Base-by-base conservation (phyloP, 2,329 filamentous ascomycete genomes). In the Hymenoscyphus fructigenus region DNA sequence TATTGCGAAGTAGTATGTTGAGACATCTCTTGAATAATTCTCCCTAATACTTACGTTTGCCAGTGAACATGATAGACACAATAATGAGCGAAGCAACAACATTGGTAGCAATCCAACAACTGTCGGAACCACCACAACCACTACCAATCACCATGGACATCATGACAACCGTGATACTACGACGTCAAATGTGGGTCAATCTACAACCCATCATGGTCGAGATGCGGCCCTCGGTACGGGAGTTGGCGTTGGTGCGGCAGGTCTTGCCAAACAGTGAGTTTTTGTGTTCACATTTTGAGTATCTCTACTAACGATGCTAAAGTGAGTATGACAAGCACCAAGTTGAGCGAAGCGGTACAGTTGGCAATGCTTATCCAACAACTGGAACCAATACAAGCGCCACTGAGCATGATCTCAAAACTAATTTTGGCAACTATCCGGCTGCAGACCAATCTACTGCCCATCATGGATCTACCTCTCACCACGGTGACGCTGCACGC, bases 131-230 rank as follows among this genome's bases (percentile, higher is more conserved):
- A 36, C 34, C 10, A 36, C 34, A 36, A 36, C 34, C 4, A 36
- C 34, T 2, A 36, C 34, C 9, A 36, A 9, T 12, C 34, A 17
- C 3, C 15, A 32, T 17, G 55, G 55, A 15, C 15, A 26, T 58
- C 29, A 28, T 34, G 28, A 36, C 20, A 23, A 41, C 17, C 23
- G 53, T 14, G 36, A 29, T 47, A 41, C 29, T 32, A 32, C 29
- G 29, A 4, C 60, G 3, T 44, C 60, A 3, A 38, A 38, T 58
- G 10, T 53, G n/a, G 59, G 28, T 14, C 17, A 26, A 14, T 60
- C 59, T 15, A 50, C n/a, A 15, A 61, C 36, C 26, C 66, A 71
- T 17, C 47, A 63, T 38, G 60, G 62, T 3, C 62, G 61, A 57
- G 62, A 64, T 60, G 57, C 36, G 28, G 60, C 56, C 29, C 10